These are phyloP conservation scores for Spinacia oleracea DNA, from an alignment of 179 eudicot genomes.

Conservation along the genomic window DNA sequence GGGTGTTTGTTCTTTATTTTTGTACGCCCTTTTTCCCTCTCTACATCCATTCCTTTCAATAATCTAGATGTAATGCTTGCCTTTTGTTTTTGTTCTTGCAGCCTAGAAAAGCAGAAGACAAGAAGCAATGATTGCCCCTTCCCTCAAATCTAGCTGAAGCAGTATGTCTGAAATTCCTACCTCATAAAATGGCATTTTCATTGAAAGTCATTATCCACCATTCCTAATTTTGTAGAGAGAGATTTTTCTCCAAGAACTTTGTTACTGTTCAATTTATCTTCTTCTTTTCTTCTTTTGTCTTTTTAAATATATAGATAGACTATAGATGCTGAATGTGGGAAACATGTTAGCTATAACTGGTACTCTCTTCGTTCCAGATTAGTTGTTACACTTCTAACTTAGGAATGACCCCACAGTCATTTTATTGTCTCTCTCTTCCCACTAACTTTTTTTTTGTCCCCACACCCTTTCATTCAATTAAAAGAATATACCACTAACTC, in stretches of 20 bases:
- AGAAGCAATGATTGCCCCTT: constrained; percentile 17
- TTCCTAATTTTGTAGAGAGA: neutral
- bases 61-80: neutral
- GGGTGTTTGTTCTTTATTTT: neutral
- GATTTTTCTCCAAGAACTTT: neutral
- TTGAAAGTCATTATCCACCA: neutral
- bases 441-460: no score
- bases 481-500: no score
- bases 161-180: constrained; percentile 7
- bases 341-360: neutral
- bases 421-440: no score
- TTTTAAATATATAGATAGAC: neutral
- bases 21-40: neutral
- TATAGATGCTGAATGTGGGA: neutral
- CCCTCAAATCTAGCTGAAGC: neutral
- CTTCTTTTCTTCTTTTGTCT: no score
- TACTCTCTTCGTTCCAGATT: no score
- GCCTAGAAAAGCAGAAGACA: constrained; percentile 31
- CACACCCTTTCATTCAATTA: no score
- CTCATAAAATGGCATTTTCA: neutral
- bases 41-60: neutral
- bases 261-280: neutral
- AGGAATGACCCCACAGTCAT: no score
- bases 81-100: constrained; percentile 5
- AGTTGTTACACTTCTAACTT: no score